Conservation (phyloP, 352 stramenopile species). For the Globisporangium barbulae region DNA sequence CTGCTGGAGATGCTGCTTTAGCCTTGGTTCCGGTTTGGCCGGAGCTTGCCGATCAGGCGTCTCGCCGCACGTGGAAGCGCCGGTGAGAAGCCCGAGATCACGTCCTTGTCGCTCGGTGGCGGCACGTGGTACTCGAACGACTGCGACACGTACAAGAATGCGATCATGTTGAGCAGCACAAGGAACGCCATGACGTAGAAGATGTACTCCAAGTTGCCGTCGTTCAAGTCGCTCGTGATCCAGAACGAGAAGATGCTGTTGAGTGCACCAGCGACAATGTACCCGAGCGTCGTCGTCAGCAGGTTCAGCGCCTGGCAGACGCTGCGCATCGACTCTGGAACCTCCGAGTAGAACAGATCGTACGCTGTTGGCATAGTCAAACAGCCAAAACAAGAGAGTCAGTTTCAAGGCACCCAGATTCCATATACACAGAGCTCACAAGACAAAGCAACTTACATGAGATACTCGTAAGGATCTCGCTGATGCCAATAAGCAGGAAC, state of each 20-base stretch:
- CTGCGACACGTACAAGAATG: conserved; percentile 64
- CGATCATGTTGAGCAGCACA: conserved; percentile 58
- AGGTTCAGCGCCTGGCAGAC: conserved; percentile 90
- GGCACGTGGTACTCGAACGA: conserved; percentile 82
- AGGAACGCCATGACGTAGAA: conserved; percentile 82
- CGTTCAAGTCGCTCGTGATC: conserved; percentile 89
- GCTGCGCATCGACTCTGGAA: conserved; percentile 88
- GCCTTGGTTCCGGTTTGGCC: conserved; percentile 12
- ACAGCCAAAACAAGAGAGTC: background rate
- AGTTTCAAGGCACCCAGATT: background rate
- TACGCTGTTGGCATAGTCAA: conserved; percentile 39
- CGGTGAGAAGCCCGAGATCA: conserved; percentile 60
- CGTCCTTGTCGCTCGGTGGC: conserved; percentile 34
- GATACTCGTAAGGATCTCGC: conserved; percentile 89
- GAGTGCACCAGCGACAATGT: conserved; percentile 73
- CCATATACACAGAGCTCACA: background rate
- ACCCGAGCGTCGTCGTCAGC: conserved; percentile 87
- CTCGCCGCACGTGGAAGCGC: conserved; percentile 49
- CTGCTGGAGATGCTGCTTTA: background rate
- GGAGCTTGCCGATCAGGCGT: conserved; percentile 29
- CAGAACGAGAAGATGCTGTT: conserved; percentile 91
- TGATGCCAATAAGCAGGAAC: conserved; percentile 86
- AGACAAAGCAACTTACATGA: conserved; percentile 49
- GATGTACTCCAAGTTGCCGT: conserved; percentile 88
- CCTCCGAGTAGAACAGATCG: conserved; percentile 92